A percentile compares a stretch with the other conserved stretches of the same genome.
Conservation (phyloP, 1,284 basidiomycete species). For the Sanghuangporus baumii region DNA sequence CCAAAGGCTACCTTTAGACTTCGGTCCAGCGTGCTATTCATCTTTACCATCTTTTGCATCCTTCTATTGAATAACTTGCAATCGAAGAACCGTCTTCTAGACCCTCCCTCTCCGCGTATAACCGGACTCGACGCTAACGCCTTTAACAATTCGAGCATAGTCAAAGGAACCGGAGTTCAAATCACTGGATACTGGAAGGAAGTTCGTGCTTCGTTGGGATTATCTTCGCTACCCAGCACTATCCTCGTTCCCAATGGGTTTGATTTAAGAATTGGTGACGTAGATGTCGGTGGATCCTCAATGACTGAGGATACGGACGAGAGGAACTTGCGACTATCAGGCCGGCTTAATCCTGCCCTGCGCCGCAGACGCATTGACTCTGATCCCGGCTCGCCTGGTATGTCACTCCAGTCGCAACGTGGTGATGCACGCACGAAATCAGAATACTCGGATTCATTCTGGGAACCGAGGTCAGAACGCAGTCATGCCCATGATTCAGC, state of each 20-base stretch:
- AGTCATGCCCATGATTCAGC: not conserved
- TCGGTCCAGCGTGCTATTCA: not conserved
- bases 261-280: not conserved
- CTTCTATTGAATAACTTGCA: not conserved
- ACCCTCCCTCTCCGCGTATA: not conserved
- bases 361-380: not conserved
- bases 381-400: not conserved
- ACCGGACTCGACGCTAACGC: not conserved
- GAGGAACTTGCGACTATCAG: not conserved
- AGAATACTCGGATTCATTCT: too few relatives aligned
- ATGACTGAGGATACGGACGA: not conserved
- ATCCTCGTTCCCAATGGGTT: conserved; percentile 3
- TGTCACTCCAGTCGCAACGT: conserved; percentile 21
- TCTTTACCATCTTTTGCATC: not conserved
- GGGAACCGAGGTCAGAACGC: not conserved
- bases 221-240: conserved; percentile 21
- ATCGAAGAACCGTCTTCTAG: not conserved
- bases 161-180: not conserved
- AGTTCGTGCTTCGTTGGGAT: conserved; percentile 26
- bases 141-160: not conserved
- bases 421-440: too few relatives aligned
- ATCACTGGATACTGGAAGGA: conserved; percentile 29
- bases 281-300: not conserved
- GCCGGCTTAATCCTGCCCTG: not conserved
- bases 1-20: not conserved